Evolutionary conservation across 345 rosid species (phyloP).

Genomic region (Arabis hirsuta): DNA sequence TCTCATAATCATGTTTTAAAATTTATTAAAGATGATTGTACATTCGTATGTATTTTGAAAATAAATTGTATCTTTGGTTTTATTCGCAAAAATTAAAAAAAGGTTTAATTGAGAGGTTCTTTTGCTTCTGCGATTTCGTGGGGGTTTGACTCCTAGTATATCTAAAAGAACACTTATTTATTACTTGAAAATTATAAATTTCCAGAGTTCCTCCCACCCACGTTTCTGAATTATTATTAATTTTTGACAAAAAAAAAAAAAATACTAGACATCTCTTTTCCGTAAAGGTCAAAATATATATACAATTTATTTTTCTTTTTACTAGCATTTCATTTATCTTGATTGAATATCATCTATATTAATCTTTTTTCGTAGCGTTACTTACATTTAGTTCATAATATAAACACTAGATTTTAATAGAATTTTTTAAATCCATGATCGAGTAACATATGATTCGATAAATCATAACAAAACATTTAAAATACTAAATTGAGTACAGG

Average conservation of each 20-base stretch:
- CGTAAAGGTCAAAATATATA: conserved; percentile 43
- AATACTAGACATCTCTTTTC: conserved; percentile 35
- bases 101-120: no score
- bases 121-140: no score
- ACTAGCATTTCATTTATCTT: conserved; percentile 20
- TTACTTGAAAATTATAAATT: background rate
- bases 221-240: conserved; percentile 29
- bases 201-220: conserved; percentile 36
- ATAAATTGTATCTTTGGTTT: no score
- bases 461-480: no score
- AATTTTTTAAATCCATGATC: no score
- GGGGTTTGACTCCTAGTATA: background rate
- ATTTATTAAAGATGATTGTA: no score
- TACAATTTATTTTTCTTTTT: background rate
- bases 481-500: background rate
- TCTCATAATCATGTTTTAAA: no score
- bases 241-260: background rate
- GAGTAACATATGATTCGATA: no score
- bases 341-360: background rate
- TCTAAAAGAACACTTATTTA: background rate
- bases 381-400: conserved; percentile 22
- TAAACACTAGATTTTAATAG: background rate
- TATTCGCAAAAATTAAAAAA: no score
- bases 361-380: background rate
- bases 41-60: no score